Base-by-base conservation (phyloP, 2,329 filamentous ascomycete genomes). In the Ophioceras dolichostomum region DNA sequence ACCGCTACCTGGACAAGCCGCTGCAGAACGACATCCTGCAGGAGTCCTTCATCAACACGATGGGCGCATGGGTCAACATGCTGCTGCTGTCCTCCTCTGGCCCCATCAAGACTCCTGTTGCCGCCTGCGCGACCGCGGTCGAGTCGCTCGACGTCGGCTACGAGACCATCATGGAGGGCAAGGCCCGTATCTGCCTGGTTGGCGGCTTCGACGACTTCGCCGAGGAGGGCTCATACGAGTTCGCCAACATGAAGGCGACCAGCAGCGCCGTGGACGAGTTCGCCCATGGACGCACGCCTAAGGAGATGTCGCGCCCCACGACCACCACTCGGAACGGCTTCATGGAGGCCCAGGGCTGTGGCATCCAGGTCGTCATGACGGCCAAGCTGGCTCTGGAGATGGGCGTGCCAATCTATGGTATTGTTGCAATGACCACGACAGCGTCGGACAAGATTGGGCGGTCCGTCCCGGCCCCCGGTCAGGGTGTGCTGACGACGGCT, bases 1-100 rank as follows among this genome's bases (percentile, higher is more conserved):
- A 95, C 60, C 83, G 91, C 42, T 96, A 81, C 76, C 73, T 96
- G 44, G 91, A 98, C 66, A 91, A 88, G 67, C 91, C 89, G 39
- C 76, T 98, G 35, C 93, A 98, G 64, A 98, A 96, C 65, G 91
- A 98, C 56, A 95, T 98, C 56, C 74, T 98, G 12, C 93, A 98
- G 57, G 91, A 98, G 64, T 96, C 91, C 10, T 98, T 98, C 71
- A 96, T 98, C 74, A 98, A 98, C 72, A 98, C 91, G 39, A 98
- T 98, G 89, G 82, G 85, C 49, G 91, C 91, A 13, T 98, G 91
- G 91, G 88, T 98, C 40, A 98, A 98, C 70, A 98, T 98, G 91
- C 69, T 98, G 63, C 70, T 98, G 45, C 69, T 98, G 45, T 98
- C 91, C 4, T 96, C 91, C 5, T 96, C 91, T 37, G 91, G 36